Percentiles rank a stretch among this genome's conserved stretches.
These are phyloP conservation scores for Bipolaris cookei DNA, from an alignment of 2,329 filamentous ascomycete genomes.

Conservation along the genomic window DNA sequence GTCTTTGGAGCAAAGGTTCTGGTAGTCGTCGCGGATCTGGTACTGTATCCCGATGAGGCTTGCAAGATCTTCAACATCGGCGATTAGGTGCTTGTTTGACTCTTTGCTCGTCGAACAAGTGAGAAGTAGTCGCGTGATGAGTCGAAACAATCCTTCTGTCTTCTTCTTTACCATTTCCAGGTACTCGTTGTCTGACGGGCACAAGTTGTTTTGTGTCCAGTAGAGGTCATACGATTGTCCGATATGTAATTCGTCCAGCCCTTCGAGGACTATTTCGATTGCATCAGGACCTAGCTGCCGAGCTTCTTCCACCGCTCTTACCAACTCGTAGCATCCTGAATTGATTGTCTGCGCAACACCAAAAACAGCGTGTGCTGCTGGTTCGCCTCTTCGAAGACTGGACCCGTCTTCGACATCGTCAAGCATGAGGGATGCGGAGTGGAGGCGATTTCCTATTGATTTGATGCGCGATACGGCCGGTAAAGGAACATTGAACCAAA, in stretches of 20 bases:
- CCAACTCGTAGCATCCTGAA: background rate
- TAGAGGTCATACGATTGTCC: background rate
- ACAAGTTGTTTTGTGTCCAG: background rate
- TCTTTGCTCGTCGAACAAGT: background rate
- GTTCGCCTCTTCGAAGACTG: background rate
- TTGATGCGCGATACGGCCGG: background rate
- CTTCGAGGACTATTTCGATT: background rate
- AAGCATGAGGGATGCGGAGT: background rate
- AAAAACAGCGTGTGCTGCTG: background rate
- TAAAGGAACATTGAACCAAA: background rate
- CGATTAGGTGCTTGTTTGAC: background rate
- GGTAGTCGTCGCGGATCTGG: slow-evolving; percentile 88
- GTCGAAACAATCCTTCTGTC: background rate
- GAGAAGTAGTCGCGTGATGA: background rate
- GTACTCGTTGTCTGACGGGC: slow-evolving; percentile 2
- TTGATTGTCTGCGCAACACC: background rate
- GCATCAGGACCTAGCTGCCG: background rate
- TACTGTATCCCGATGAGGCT: slow-evolving; percentile 52
- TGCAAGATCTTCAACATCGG: background rate
- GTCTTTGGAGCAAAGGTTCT: slow-evolving; percentile 66
- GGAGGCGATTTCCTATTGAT: background rate
- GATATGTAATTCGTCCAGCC: background rate
- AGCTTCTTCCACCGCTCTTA: background rate
- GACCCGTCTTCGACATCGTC: slow-evolving; percentile 5
- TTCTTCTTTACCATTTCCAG: slow-evolving; percentile 1